Percentiles rank a stretch among this genome's conserved stretches.
Conservation (phyloP, 352 stramenopile species). For the Phytophthora colocasiae region DNA sequence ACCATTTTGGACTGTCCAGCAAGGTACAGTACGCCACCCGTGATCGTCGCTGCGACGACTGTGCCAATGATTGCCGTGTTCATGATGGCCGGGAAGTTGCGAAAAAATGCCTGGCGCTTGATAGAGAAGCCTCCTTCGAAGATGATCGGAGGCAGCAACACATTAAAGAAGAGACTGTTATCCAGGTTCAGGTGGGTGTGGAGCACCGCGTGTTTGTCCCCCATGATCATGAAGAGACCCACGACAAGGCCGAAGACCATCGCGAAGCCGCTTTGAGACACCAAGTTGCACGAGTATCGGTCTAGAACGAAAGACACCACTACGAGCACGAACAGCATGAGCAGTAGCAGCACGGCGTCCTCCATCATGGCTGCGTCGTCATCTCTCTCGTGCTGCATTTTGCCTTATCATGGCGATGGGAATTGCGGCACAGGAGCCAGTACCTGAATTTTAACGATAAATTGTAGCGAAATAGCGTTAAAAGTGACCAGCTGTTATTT, state of each 20-base stretch:
- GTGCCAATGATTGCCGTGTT: slow-evolving; percentile 83
- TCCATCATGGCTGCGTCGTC: slow-evolving; percentile 57
- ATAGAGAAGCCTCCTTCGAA: slow-evolving; percentile 89
- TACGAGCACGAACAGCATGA: slow-evolving; percentile 87
- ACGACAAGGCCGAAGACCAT: slow-evolving; percentile 79
- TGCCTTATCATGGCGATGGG: slow-evolving; percentile 29
- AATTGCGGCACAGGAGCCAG: slow-evolving; percentile 14
- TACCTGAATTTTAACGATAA: slow-evolving; percentile 26
- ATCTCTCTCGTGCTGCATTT: slow-evolving; percentile 37
- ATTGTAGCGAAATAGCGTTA: slow-evolving; percentile 29
- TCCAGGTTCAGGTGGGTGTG: slow-evolving; percentile 83
- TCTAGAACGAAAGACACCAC: slow-evolving; percentile 88
- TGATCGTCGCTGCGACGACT: slow-evolving; percentile 78
- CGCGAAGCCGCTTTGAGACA: slow-evolving; percentile 87
- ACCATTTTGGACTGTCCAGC: slow-evolving; percentile 65
- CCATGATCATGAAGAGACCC: slow-evolving; percentile 72
- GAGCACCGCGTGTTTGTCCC: slow-evolving; percentile 62
- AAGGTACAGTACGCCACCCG: slow-evolving; percentile 72
- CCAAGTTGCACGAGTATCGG: slow-evolving; percentile 81
- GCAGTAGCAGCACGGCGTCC: slow-evolving; percentile 80
- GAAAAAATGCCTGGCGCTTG: slow-evolving; percentile 87
- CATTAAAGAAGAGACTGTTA: slow-evolving; percentile 89
- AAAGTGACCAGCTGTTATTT: slow-evolving; percentile 28
- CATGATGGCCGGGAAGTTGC: slow-evolving; percentile 89
- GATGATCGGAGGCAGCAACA: slow-evolving; percentile 88